Conservation (phyloP, 2,329 filamentous ascomycete species). For the Monosporascus sp. region DNA sequence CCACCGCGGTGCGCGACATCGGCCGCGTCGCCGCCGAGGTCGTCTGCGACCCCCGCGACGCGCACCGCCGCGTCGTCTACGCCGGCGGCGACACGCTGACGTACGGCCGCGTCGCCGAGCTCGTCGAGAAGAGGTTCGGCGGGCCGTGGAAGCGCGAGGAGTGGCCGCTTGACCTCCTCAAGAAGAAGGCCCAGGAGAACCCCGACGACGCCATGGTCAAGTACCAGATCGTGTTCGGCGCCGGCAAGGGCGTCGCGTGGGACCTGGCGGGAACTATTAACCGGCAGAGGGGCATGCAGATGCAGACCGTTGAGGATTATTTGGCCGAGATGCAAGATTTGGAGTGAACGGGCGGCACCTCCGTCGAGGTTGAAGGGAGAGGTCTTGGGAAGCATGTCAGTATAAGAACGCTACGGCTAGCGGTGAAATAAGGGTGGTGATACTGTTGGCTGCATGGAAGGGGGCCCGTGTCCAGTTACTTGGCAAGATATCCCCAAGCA, state of each 20-base stretch:
- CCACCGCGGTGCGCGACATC: slow-evolving; percentile 61
- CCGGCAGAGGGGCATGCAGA: slow-evolving; percentile 32
- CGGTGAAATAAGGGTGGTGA: too few species aligned
- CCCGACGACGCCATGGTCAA: slow-evolving; percentile 43
- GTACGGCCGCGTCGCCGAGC: slow-evolving; percentile 42
- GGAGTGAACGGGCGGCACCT: not conserved
- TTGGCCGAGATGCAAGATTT: slow-evolving; percentile 13
- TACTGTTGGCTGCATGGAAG: too few species aligned
- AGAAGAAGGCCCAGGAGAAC: slow-evolving; percentile 33
- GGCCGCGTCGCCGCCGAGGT: slow-evolving; percentile 56
- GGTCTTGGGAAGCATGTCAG: not conserved
- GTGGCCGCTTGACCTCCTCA: slow-evolving; percentile 38
- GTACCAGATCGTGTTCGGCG: slow-evolving; percentile 50
- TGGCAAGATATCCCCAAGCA: too few species aligned
- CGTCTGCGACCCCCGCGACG: slow-evolving; percentile 34
- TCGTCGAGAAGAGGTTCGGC: slow-evolving; percentile 39
- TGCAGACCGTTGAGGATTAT: slow-evolving; percentile 34
- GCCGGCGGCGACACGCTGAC: slow-evolving; percentile 50
- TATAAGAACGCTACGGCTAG: too few species aligned
- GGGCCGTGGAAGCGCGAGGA: slow-evolving; percentile 36
- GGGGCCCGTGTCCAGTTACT: too few species aligned
- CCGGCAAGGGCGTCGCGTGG: slow-evolving; percentile 49
- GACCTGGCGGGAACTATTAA: slow-evolving; percentile 43
- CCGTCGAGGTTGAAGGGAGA: not conserved
- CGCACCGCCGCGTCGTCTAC: slow-evolving; percentile 36